Evolutionary conservation across 2,329 filamentous ascomycete species (phyloP).

Genomic region (Talaromyces albobiverticillius): DNA sequence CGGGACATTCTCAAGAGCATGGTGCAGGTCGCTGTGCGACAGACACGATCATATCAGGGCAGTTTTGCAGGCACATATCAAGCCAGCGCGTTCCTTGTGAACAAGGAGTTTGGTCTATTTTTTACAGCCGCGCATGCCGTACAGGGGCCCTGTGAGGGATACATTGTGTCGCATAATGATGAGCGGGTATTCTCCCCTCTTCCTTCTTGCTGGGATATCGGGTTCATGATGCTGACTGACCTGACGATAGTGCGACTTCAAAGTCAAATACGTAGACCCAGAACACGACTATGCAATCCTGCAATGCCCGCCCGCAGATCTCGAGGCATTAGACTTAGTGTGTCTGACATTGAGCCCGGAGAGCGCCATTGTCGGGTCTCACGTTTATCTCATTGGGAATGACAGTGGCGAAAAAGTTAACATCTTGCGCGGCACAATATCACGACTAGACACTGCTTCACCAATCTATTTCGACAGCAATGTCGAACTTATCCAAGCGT

Average conservation of each 20-base stretch:
- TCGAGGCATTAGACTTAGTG: slow-evolving; percentile 1
- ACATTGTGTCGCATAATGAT: slow-evolving; percentile 11
- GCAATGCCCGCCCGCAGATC: slow-evolving; percentile 5
- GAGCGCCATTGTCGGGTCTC: slow-evolving; percentile 7
- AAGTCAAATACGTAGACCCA: slow-evolving; percentile 10
- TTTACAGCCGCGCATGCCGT: slow-evolving; percentile 12
- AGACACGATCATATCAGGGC: slow-evolving; percentile 9
- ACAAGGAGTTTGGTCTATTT: slow-evolving; percentile 4
- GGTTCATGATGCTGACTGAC: no score
- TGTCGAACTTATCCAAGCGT: slow-evolving; percentile 12
- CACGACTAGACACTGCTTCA: slow-evolving; percentile 6
- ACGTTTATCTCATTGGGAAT: slow-evolving; percentile 11
- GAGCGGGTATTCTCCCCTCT: background rate
- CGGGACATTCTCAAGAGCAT: slow-evolving; percentile 12
- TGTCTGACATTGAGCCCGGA: slow-evolving; percentile 9
- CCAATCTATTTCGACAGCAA: slow-evolving; percentile 7
- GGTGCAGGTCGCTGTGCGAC: slow-evolving; percentile 10
- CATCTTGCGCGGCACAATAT: slow-evolving; percentile 10
- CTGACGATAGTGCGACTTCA: slow-evolving; percentile 8
- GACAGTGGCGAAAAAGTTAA: slow-evolving; percentile 13
- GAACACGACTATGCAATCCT: slow-evolving; percentile 13
- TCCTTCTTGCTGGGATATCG: no score
- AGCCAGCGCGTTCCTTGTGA: slow-evolving; percentile 11
- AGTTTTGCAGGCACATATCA: slow-evolving; percentile 8
- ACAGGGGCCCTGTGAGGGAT: slow-evolving; percentile 11